Conservation (phyloP, 768 basidiomycete species). For the Auriscalpium orientale region DNA sequence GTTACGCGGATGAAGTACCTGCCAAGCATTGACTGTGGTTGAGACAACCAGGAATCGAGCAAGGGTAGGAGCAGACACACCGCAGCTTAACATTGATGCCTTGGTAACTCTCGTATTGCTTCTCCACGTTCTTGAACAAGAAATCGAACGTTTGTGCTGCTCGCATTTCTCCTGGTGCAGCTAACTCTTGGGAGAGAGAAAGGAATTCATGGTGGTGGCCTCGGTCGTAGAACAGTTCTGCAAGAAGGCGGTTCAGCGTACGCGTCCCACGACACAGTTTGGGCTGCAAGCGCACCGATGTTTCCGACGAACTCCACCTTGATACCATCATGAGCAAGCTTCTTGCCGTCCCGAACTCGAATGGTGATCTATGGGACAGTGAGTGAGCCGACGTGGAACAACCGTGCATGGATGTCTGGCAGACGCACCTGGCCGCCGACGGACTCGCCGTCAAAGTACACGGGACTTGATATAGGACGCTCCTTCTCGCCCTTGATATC, state of each 20-base stretch:
- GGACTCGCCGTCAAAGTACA: constrained; percentile 96
- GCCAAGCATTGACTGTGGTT: neutral
- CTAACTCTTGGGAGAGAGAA: constrained; percentile 90
- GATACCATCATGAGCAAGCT: constrained; percentile 78
- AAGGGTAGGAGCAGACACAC: constrained; percentile 34
- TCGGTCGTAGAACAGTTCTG: constrained; percentile 92
- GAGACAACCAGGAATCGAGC: neutral
- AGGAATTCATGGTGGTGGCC: constrained; percentile 98
- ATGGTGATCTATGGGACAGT: constrained; percentile 55
- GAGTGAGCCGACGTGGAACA: neutral
- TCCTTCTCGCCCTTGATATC: constrained; percentile 91
- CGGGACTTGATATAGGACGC: constrained; percentile 73
- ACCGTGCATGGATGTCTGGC: neutral
- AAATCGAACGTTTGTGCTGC: constrained; percentile 96
- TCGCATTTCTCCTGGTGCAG: constrained; percentile 94
- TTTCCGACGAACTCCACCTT: constrained; percentile 96
- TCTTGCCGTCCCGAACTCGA: constrained; percentile 88
- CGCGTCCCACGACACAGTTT: neutral
- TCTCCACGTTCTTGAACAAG: constrained; percentile 98
- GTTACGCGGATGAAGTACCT: constrained; percentile 93
- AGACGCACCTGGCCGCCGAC: constrained; percentile 71
- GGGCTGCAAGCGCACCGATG: constrained; percentile 56
- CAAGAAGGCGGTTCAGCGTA: neutral
- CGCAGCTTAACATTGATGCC: constrained; percentile 97
- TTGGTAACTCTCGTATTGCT: constrained; percentile 96